phyloP scores from a whole-genome alignment of 2,329 filamentous ascomycete species.

The Gliomastix tumulicola region DNA sequence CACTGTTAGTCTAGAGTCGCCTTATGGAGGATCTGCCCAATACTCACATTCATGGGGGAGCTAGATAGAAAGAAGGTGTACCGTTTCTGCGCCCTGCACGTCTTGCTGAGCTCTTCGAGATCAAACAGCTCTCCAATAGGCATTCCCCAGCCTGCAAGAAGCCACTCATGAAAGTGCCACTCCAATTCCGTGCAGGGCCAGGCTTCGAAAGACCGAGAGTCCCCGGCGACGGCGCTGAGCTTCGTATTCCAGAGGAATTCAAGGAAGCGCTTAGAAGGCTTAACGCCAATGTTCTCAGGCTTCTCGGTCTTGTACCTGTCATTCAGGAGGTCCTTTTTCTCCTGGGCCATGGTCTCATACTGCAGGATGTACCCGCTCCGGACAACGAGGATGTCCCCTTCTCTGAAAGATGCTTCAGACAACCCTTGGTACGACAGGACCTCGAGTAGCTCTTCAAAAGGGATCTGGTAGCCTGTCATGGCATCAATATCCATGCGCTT shows the following conservation, averaged over 20 bases:
- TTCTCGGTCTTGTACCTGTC: constrained; percentile 8
- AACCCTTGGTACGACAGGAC: constrained; percentile 7
- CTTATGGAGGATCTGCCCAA: no score
- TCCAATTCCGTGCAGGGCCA: constrained; percentile 16
- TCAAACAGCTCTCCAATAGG: constrained; percentile 13
- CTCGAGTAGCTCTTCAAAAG: constrained; percentile 8
- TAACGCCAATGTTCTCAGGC: constrained; percentile 24
- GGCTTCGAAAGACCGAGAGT: constrained; percentile 31
- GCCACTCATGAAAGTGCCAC: constrained; percentile 12
- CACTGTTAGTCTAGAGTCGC: no score
- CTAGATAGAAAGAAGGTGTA: constrained; percentile 10
- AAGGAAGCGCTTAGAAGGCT: constrained; percentile 22
- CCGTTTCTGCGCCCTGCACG: constrained; percentile 3
- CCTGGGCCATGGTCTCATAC: constrained; percentile 8
- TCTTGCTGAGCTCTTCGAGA: constrained; percentile 7
- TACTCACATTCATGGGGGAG: constrained; percentile 9
- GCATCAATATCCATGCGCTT: constrained; percentile 7
- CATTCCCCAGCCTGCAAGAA: constrained; percentile 11
- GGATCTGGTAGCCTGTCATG: constrained; percentile 9
- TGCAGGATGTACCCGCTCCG: constrained; percentile 11
- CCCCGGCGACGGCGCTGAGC: constrained; percentile 32
- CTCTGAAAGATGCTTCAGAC: constrained; percentile 1
- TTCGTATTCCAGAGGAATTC: constrained; percentile 32
- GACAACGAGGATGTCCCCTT: constrained; percentile 11
- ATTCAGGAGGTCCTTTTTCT: constrained; percentile 8